Conservation (phyloP, 1,284 basidiomycete species). For the Hymenochaete sp. region DNA sequence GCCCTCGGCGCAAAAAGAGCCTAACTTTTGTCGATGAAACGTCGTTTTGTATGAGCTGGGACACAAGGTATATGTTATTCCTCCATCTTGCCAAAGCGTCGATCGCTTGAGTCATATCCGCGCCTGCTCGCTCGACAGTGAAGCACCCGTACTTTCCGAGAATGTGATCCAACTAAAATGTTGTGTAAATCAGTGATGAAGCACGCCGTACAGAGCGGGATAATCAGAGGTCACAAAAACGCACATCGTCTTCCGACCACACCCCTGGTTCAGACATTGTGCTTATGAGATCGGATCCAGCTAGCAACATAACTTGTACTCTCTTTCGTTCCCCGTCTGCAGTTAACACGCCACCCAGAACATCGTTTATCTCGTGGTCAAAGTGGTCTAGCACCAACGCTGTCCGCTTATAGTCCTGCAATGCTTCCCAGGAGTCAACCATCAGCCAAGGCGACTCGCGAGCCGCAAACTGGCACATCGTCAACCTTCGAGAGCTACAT, state of each 20-base stretch:
- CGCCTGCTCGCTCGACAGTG: slow-evolving; percentile 92
- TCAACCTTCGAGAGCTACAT: slow-evolving; percentile 21
- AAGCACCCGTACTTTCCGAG: slow-evolving; percentile 90
- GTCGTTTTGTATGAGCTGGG: slow-evolving; percentile 97
- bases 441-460: slow-evolving; percentile 71
- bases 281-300: slow-evolving; percentile 94
- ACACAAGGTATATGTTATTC: slow-evolving; percentile 88
- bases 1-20: slow-evolving; percentile 84
- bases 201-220: neutral
- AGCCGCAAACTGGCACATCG: slow-evolving; percentile 83
- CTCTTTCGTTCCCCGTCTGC: slow-evolving; percentile 54
- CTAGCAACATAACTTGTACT: slow-evolving; percentile 85
- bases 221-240: slow-evolving; percentile 27
- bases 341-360: slow-evolving; percentile 63
- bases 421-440: slow-evolving; percentile 96
- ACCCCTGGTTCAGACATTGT: slow-evolving; percentile 99
- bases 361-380: slow-evolving; percentile 84
- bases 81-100: slow-evolving; percentile 72
- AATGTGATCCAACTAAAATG: slow-evolving; percentile 81
- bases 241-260: slow-evolving; percentile 89
- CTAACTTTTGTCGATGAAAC: slow-evolving; percentile 93
- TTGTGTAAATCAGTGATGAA: slow-evolving; percentile 17
- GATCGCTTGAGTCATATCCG: slow-evolving; percentile 80
- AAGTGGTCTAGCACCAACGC: slow-evolving; percentile 96
- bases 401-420: slow-evolving; percentile 90